These are phyloP conservation scores for Phlebopus sp. DNA, from an alignment of 1,284 basidiomycete genomes.

Conservation along the genomic window DNA sequence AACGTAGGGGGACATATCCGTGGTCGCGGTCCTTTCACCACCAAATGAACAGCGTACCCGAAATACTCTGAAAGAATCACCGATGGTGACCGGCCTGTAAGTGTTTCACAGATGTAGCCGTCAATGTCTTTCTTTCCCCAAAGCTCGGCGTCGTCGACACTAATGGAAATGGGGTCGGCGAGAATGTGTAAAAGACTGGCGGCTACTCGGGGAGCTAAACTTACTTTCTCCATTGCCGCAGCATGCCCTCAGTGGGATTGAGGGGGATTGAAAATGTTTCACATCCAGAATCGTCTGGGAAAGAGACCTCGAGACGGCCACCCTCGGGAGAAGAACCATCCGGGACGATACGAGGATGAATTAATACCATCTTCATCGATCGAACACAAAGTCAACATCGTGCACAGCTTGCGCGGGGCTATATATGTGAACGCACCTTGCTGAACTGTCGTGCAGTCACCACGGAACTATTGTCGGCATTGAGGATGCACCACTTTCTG, in stretches of 20 bases:
- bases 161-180: constrained; percentile 25
- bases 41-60: constrained; percentile 55
- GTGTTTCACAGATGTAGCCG: constrained; percentile 59
- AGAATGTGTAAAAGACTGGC: not conserved
- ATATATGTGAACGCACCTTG: constrained; percentile 42
- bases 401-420: not conserved
- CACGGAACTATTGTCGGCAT: constrained; percentile 47
- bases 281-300: constrained; percentile 56
- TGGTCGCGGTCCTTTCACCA: constrained; percentile 61
- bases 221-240: constrained; percentile 57
- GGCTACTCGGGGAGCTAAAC: constrained; percentile 17
- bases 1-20: constrained; percentile 51
- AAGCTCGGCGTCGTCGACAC: constrained; percentile 54
- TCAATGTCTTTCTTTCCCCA: constrained; percentile 51
- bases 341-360: constrained; percentile 51
- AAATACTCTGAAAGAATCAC: constrained; percentile 58
- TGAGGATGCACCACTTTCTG: constrained; percentile 66
- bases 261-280: constrained; percentile 58
- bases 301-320: constrained; percentile 50
- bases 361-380: constrained; percentile 58
- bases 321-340: constrained; percentile 44
- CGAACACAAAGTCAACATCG: not conserved
- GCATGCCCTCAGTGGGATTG: constrained; percentile 44
- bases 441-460: constrained; percentile 64
- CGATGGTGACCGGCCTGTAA: constrained; percentile 40